Evolutionary conservation across 2,329 filamentous ascomycete species (phyloP), one percentile per base, ranked within the genome.

Genomic region (Aspergillus japonicus): DNA sequence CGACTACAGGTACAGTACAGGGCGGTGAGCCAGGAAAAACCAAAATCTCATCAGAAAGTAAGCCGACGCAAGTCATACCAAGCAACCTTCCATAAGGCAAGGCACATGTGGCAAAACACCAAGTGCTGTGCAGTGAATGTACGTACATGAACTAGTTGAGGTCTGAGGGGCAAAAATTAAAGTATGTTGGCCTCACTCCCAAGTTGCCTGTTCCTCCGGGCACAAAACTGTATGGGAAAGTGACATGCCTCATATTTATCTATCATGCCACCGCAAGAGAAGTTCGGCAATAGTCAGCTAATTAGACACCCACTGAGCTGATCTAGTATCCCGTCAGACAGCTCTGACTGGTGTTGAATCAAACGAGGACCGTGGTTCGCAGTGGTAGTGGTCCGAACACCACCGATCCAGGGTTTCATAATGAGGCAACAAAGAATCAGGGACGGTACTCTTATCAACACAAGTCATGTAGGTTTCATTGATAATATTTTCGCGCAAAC

Each of bases 11-110:
- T 60, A 58, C 26, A 29, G 51, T 35, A 35, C 39, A 44, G 54
- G 60, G 58, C 61, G 61, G 61, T 62, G 61, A 62, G 61, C 55
- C 60, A 56, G 33, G 51, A 42, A 21, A 57, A 58, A 55, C 48
- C 54, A 24, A 50, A 57, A 54, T 51, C 21, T 35, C 52, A 35
- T 47, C n/a, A 48, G 52, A 24, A 19, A 12, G 21, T 47, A 42
- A 56, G 24, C 33, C 26, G 31, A 47, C 49, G 39, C 51, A 35
- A 61, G 23, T 47, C 26, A 44, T 16, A 44, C 39, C 16, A 44
- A 35, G 14, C 53, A 47, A 23, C 47, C 19, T 31, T 47, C 26
- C 16, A 48, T 19, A 26, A 48, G 42, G 53, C 26, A 47, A 44
- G 33, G 42, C 53, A 55, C 53, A 21, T 55, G 53, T 47, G 16